A percentile compares a stretch with the other conserved stretches of the same genome.
phyloP scores from a whole-genome alignment of 495 filamentous ascomycete genomes.

The Trichoderma erinaceum region DNA sequence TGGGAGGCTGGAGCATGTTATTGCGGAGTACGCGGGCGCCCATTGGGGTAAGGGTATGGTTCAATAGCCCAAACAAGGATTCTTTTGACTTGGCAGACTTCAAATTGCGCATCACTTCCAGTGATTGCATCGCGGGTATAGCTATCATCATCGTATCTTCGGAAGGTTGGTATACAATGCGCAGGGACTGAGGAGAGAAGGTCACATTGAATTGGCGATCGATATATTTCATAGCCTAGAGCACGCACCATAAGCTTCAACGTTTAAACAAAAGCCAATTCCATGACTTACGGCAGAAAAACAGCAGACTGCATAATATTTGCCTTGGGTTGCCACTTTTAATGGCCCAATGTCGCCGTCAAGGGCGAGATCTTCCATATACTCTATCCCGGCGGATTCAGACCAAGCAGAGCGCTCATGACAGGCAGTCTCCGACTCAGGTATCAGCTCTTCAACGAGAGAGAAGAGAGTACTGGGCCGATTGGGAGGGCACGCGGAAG shows the following conservation, averaged over 20 bases:
- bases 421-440: constrained; percentile 49
- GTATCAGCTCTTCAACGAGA: constrained; percentile 65
- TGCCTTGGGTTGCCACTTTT: constrained; percentile 68
- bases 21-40: constrained; percentile 72
- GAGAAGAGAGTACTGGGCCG: constrained; percentile 68
- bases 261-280: not conserved
- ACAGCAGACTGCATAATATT: constrained; percentile 87
- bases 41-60: constrained; percentile 82
- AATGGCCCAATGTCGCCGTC: constrained; percentile 70
- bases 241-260: constrained; percentile 2
- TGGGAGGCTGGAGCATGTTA: constrained; percentile 87
- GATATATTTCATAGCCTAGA: constrained; percentile 73
- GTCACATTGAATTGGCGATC: constrained; percentile 54
- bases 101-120: constrained; percentile 88
- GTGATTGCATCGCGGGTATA: constrained; percentile 69
- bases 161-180: constrained; percentile 81
- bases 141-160: constrained; percentile 95
- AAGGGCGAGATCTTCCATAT: constrained; percentile 73
- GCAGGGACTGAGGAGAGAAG: constrained; percentile 71
- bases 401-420: constrained; percentile 85
- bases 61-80: constrained; percentile 76
- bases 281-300: constrained; percentile 67
- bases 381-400: constrained; percentile 71
- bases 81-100: constrained; percentile 66
- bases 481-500: constrained; percentile 53